Percentiles rank a stretch among this genome's conserved stretches.
Conservation (phyloP, 257 asterid genomes). For the Voacanga thouarsii region DNA sequence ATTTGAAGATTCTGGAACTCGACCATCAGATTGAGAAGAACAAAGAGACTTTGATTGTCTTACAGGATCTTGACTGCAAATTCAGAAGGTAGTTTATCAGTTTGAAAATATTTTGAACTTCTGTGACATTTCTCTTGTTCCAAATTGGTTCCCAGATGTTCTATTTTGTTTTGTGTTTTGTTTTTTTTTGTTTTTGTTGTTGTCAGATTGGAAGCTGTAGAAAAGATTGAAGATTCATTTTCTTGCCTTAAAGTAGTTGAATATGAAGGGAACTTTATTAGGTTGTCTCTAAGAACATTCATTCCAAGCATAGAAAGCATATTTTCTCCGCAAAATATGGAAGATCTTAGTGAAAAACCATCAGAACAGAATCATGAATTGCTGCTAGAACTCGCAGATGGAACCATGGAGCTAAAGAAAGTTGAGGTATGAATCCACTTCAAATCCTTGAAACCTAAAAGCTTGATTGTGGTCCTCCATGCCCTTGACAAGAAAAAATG, state of each 20-base stretch:
- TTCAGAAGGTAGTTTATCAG: conserved; percentile 45
- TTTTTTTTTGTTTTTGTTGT: too few relatives aligned
- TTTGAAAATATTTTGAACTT: neutral
- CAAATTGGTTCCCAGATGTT: conserved; percentile 7
- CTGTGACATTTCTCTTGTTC: neutral
- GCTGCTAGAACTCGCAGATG: conserved; percentile 60
- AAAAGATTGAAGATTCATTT: conserved; percentile 62
- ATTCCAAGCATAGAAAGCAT: conserved; percentile 55
- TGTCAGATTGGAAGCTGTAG: conserved; percentile 71
- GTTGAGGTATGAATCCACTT: conserved; percentile 51
- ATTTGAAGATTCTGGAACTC: conserved; percentile 59
- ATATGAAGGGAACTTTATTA: conserved; percentile 61
- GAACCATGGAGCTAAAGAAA: conserved; percentile 60
- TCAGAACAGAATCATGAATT: conserved; percentile 70
- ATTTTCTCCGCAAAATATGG: conserved; percentile 51
- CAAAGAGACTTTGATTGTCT: conserved; percentile 55
- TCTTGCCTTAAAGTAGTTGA: conserved; percentile 69
- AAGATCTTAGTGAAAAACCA: conserved; percentile 44
- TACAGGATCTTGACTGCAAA: conserved; percentile 61
- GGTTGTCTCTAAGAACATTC: conserved; percentile 67
- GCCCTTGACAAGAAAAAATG: too few relatives aligned
- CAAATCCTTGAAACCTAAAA: neutral
- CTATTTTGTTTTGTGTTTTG: conserved; percentile 14
- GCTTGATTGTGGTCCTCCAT: neutral
- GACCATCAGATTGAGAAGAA: conserved; percentile 67